Evolutionary conservation across 106 monocot genomes (phyloP), one percentile per base, ranked within the genome.

Genomic region (Dendrobium catenatum): DNA sequence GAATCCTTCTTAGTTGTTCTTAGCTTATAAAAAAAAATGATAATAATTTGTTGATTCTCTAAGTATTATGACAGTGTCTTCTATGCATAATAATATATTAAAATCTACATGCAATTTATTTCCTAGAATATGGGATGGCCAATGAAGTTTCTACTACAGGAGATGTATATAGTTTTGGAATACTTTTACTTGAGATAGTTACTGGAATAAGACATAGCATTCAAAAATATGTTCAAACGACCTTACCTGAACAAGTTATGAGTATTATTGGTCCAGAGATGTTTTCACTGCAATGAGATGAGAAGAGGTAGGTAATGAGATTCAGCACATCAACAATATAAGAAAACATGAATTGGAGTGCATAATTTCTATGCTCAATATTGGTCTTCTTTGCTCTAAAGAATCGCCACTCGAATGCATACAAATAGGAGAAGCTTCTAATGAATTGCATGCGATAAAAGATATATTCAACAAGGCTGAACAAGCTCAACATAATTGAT

Each of bases 371-470:
- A 1, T 83, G 6, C 5, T 83, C 1, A 43, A 59, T 40, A 55
- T 82, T 29, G 91, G 86, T 0, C 76, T 91, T 43, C 47, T 31
- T 10, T 91, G 91, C 82, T 83, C 88, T 1, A 79, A 75, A 54
- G 83, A 81, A 72, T 29, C 67, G 20, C 83, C 89, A 19, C 41
- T 22, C 19, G 85, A 83, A 31, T 64, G 91, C 42, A 54, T 46
- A 44, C 29, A 75, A 4, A 87, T 85, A 11, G 42, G n/a, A 64
- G 44, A 31, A 64, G 88, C 76, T 51, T 68, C 56, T 0, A 55
- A 0, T 5, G 68, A 83, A 80, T 26, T 85, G 81, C 48, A 26
- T 43, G 6, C 54, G 27, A 48, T 76, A 47, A 81, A 79, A 48
- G 75, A 81, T 68, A 27, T 31, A 80, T 72, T 80, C 0, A 26